A percentile compares a stretch with the other conserved stretches of the same genome.
Conservation (phyloP, 441 rosid genomes). For the Metrosideros polymorpha region DNA sequence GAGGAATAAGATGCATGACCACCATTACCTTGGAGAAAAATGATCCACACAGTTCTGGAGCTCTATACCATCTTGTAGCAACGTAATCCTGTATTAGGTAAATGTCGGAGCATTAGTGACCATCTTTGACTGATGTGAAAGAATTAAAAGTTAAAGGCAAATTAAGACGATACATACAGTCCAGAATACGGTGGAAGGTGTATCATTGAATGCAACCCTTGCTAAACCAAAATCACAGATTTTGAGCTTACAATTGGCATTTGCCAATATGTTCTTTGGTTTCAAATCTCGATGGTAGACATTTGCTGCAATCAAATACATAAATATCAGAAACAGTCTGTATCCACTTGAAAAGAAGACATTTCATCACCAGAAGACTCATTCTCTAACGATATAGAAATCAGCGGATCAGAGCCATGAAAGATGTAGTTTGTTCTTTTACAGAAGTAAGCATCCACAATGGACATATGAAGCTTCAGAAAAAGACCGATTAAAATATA, state of each 20-base stretch:
- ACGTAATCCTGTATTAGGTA: constrained; percentile 60
- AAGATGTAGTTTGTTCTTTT: background rate
- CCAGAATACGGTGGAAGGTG: constrained; percentile 96
- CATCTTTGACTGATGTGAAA: background rate
- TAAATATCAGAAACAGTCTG: constrained; percentile 8
- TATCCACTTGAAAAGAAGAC: background rate
- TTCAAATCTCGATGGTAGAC: constrained; percentile 98
- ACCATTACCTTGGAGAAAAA: constrained; percentile 82
- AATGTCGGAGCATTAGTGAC: background rate
- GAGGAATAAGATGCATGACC: background rate
- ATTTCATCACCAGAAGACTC: background rate
- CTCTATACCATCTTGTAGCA: constrained; percentile 95
- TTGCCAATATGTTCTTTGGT: constrained; percentile 96
- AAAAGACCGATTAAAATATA: background rate
- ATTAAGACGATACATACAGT: constrained; percentile 39
- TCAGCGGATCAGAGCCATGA: background rate
- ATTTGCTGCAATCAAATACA: constrained; percentile 52
- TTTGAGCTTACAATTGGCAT: constrained; percentile 98
- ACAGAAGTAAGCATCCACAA: background rate
- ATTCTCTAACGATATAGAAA: background rate
- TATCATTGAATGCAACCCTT: constrained; percentile 84
- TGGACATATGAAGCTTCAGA: background rate
- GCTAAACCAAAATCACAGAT: constrained; percentile 97
- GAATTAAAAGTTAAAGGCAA: background rate
- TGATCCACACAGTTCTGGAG: constrained; percentile 94